phyloP scores from a whole-genome alignment of 106 monocot species.

The Triglochin maritima region DNA sequence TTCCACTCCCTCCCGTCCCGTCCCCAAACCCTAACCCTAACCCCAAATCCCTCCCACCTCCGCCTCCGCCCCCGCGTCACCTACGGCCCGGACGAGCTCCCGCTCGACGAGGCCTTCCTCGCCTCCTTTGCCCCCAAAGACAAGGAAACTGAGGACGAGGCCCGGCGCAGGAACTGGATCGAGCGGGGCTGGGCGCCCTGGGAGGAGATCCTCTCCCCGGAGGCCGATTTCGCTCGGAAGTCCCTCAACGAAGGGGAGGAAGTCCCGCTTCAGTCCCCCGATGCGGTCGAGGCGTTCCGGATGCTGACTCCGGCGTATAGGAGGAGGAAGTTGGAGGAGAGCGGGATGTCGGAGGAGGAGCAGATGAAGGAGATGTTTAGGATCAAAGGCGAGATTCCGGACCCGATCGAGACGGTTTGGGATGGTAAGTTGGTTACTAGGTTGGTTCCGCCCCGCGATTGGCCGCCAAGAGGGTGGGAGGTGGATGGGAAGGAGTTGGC shows the following conservation, averaged over 20 bases:
- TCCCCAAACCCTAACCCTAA: background rate
- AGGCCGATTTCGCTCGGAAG: slow-evolving; percentile 83
- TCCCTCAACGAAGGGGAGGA: slow-evolving; percentile 91
- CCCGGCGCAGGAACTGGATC: slow-evolving; percentile 71
- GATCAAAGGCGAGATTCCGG: slow-evolving; percentile 65
- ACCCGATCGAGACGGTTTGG: slow-evolving; percentile 55
- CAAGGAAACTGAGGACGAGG: slow-evolving; percentile 60
- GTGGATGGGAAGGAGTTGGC: slow-evolving; percentile 74
- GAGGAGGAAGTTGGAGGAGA: slow-evolving; percentile 63
- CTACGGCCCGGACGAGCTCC: slow-evolving; percentile 59
- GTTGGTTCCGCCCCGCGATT: slow-evolving; percentile 78
- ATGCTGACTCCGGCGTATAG: slow-evolving; percentile 83
- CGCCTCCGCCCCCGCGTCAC: slow-evolving; percentile 2
- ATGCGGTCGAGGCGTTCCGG: slow-evolving; percentile 73
- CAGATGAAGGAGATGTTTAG: slow-evolving; percentile 43
- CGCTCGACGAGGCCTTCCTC: slow-evolving; percentile 59
- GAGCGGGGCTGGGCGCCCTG: slow-evolving; percentile 95
- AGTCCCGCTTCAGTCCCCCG: slow-evolving; percentile 72
- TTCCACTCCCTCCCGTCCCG: background rate
- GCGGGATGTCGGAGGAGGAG: slow-evolving; percentile 58
- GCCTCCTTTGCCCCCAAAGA: slow-evolving; percentile 36
- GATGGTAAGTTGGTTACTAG: slow-evolving; percentile 46
- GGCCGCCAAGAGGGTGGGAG: slow-evolving; percentile 94
- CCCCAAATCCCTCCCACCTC: background rate
- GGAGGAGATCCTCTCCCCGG: slow-evolving; percentile 90